These are phyloP conservation scores for Monosporozyma aerobia DNA, from an alignment of 805 yeast genomes.

Conservation along the genomic window DNA sequence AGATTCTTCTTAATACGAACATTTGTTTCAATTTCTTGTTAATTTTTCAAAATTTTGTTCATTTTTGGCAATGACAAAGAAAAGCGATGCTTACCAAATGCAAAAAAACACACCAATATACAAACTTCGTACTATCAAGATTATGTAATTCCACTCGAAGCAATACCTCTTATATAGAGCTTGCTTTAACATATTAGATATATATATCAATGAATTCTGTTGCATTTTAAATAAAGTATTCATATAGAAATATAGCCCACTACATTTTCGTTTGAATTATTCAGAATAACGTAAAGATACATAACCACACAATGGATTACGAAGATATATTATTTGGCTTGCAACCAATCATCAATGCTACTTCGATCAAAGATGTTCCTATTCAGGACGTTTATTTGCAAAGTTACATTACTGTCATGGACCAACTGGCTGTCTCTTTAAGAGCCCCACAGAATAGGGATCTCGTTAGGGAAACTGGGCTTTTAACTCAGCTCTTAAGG, in stretches of 20 bases:
- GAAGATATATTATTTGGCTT: constrained; percentile 26
- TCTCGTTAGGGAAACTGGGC: constrained; percentile 22
- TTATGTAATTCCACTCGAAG: no score
- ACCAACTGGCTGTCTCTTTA: constrained; percentile 25
- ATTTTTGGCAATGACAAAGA: not conserved
- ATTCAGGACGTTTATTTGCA: constrained; percentile 13
- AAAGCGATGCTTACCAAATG: not conserved
- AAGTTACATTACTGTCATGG: constrained; percentile 19
- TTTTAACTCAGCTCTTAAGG: constrained; percentile 14
- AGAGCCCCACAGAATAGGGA: constrained; percentile 26
- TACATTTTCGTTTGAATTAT: not conserved
- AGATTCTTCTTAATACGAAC: not conserved
- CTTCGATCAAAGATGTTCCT: constrained; percentile 10
- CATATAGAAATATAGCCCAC: not conserved
- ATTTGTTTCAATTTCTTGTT: not conserved
- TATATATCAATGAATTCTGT: no score
- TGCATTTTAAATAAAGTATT: not conserved
- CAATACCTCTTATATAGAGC: no score
- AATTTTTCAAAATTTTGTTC: not conserved
- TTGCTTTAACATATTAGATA: no score
- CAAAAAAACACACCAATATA: no score
- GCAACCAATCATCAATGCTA: constrained; percentile 22
- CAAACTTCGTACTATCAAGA: not conserved
- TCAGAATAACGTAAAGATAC: not conserved
- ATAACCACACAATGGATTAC: constrained; percentile 22